These are phyloP conservation scores for Triticum monococcum DNA, from an alignment of 176 grass and related monocot species.

Conservation along the genomic window DNA sequence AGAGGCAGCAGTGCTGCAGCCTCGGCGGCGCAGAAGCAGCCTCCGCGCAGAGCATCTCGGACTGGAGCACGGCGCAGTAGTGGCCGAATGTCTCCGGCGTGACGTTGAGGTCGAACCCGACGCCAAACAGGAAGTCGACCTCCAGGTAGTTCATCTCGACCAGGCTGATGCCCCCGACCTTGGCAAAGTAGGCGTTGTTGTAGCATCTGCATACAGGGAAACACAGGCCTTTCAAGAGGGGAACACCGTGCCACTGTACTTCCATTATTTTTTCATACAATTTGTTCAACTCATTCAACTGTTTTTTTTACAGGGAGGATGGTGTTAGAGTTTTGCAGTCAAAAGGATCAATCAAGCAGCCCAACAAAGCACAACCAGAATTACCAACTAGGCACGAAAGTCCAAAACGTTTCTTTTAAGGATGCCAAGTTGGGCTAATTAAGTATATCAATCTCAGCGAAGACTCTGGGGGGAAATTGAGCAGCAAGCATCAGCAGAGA, in stretches of 20 bases:
- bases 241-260: background rate
- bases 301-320: background rate
- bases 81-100: conserved; percentile 43
- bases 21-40: conserved; percentile 26
- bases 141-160: conserved; percentile 71
- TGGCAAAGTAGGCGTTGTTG: conserved; percentile 61
- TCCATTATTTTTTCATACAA: background rate
- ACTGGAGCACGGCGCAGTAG: conserved; percentile 59
- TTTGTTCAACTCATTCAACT: conserved; percentile 7
- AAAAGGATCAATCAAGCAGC: conserved; percentile 31
- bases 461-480: background rate
- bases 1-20: conserved; percentile 46
- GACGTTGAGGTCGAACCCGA: conserved; percentile 58
- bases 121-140: conserved; percentile 55
- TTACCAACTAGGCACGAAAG: conserved; percentile 42
- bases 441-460: conserved; percentile 12
- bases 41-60: conserved; percentile 35
- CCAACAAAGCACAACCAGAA: conserved; percentile 29
- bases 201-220: conserved; percentile 38
- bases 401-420: conserved; percentile 24
- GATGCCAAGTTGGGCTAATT: conserved; percentile 36
- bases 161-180: conserved; percentile 56
- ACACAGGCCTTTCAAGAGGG: too few relatives aligned
- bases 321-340: conserved; percentile 14
- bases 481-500: conserved; percentile 47